These are phyloP conservation scores for Gelatoporia subvermispora DNA, from an alignment of 768 basidiomycete genomes.

Conservation along the genomic window DNA sequence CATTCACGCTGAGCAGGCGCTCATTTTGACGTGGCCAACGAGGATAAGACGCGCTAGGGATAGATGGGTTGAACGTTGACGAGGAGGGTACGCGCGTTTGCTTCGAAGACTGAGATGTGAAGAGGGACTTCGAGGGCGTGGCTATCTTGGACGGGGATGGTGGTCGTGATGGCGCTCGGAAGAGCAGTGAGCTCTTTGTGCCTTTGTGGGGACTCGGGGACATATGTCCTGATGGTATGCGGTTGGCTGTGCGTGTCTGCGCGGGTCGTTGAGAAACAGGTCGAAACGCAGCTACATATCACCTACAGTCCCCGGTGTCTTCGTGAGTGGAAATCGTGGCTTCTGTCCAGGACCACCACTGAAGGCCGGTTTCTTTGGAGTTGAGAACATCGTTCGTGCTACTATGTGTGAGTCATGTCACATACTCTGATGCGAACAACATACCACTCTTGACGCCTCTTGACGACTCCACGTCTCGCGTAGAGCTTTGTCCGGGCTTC, in stretches of 20 bases:
- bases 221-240: conserved; percentile 19
- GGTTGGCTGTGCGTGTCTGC: conserved; percentile 23
- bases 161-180: conserved; percentile 33
- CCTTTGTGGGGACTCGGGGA: conserved; percentile 35
- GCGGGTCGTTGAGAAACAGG: background rate
- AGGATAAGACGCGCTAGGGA: conserved; percentile 40
- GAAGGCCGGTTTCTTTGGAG: conserved; percentile 49
- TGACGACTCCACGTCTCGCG: conserved; percentile 28
- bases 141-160: conserved; percentile 42
- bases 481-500: conserved; percentile 7
- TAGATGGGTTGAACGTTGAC: conserved; percentile 66
- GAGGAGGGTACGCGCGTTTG: conserved; percentile 44
- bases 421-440: too few relatives aligned
- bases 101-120: conserved; percentile 26
- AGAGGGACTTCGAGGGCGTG: conserved; percentile 17
- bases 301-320: conserved; percentile 29
- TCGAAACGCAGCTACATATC: background rate
- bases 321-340: conserved; percentile 28
- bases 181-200: conserved; percentile 21
- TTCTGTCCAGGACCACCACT: conserved; percentile 48
- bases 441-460: conserved; percentile 60
- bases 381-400: conserved; percentile 44
- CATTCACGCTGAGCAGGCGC: conserved; percentile 75
- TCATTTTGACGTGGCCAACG: conserved; percentile 73
- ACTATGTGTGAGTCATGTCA: conserved; percentile 1